A percentile compares a stretch with the other conserved stretches of the same genome.
These are phyloP conservation scores for Paraphoma sp. DNA, from an alignment of 2,329 filamentous ascomycete genomes.

Conservation along the genomic window DNA sequence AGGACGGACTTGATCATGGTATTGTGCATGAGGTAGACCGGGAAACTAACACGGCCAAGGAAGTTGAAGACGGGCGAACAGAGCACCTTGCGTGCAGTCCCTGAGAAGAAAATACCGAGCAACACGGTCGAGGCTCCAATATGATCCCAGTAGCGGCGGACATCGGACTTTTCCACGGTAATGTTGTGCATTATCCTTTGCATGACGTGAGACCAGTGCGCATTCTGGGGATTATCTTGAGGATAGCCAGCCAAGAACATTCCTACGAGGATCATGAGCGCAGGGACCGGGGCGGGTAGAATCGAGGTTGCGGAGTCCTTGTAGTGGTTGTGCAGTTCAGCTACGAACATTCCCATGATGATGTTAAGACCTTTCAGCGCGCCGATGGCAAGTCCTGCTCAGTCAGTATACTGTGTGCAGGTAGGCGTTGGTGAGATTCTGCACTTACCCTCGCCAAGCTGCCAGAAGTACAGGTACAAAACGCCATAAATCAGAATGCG, in stretches of 20 bases:
- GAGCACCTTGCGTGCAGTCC: conserved; percentile 59
- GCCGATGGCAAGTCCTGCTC: conserved; percentile 37
- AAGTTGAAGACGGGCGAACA: conserved; percentile 64
- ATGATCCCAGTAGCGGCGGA: conserved; percentile 58
- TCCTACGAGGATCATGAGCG: conserved; percentile 59
- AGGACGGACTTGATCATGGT: conserved; percentile 65
- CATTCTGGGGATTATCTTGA: conserved; percentile 61
- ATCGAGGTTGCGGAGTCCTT: conserved; percentile 57
- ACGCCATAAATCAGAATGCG: conserved; percentile 44
- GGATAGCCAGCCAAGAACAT: conserved; percentile 67
- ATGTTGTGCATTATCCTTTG: conserved; percentile 53
- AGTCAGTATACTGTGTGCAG: conserved; percentile 22
- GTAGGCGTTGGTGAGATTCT: no score
- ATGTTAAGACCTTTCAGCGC: conserved; percentile 61
- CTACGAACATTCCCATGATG: conserved; percentile 67
- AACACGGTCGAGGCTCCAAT: conserved; percentile 58
- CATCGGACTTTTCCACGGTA: conserved; percentile 56
- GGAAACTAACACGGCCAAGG: conserved; percentile 69
- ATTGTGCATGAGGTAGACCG: conserved; percentile 70
- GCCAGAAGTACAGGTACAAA: conserved; percentile 51
- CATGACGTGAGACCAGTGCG: conserved; percentile 61
- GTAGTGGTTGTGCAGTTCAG: conserved; percentile 63
- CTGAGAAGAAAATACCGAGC: conserved; percentile 61
- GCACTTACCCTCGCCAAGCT: conserved; percentile 40
- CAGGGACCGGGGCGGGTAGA: conserved; percentile 58